Evolutionary conservation across 2,329 filamentous ascomycete genomes (phyloP), one percentile per base, ranked within the genome.

Genomic region (Aspergillus alliaceus): DNA sequence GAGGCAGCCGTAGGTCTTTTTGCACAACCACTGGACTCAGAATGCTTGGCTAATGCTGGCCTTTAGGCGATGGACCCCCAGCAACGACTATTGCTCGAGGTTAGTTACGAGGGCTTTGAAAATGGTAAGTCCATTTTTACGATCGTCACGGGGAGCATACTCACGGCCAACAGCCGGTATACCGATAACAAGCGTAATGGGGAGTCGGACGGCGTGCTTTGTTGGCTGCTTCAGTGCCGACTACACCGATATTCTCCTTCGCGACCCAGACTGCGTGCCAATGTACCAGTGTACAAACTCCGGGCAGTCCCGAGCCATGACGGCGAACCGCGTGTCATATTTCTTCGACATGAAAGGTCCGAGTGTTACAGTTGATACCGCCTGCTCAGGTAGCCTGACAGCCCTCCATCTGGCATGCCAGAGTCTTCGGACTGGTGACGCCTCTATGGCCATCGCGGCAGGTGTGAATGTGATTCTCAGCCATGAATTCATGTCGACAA

Each of bases 401-500:
- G 74, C 71, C 1, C 48, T 76, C 2, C 72, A 76, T 60, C 50
- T 66, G 14, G 73, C 74, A 8, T 72, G 64, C 3, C 67, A 72
- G 34, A 62, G 57, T 4, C 52, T 72, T 1, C 58, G 58, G 2
- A 65, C 58, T 0, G 67, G 65, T 11, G 67, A 70, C 9, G 56
- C 65, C 1, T 57, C 59, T 0, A 62, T 60, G 27, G 67, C 67
- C 1, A 56, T 69, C 46, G 70, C 64, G 7, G 64, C 62, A 1
- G 70, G 67, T 0, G 58, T 64, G 4, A 71, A 69, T 51, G 18
- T 69, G 2, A 60, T 70, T 4, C 57, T 70, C 2, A 65, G 63
- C n/a, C 67, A 66, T 18, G 65, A 67, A 6, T 67, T 69, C 27
- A 68, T 68, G 65, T 65, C 54, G 5, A 62, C 59, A 0, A 59